Base-by-base conservation (phyloP, 1,284 basidiomycete genomes). In the Cutaneotrichosporon sp. region DNA sequence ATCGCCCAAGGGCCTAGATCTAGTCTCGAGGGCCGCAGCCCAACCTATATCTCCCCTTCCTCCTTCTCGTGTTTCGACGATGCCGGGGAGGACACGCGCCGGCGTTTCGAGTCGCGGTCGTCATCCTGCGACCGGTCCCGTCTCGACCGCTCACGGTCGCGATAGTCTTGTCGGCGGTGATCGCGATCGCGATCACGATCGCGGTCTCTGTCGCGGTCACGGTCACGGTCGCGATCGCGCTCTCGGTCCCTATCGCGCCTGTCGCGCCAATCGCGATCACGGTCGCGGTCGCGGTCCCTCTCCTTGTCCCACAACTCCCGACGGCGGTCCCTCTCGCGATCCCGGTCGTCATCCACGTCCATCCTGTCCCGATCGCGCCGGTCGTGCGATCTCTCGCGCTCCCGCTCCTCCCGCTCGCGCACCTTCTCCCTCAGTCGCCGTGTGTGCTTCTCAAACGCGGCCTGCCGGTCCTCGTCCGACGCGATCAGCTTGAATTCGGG, bases 351-450 rank as follows among this genome's bases (percentile, higher is more conserved):
- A 49, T 49, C 55, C 38, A 38, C 32, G 19, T 52, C 44, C 37
- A 24, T 24, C 10, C 37, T 19, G 46, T 62, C 49, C 52, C 59
- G 60, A 20, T 56, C 53, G 8, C 55, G 53, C 43, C 76, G 66
- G 24, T 76, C 70, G 16, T 65, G 64, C 33, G 76, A 71, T n/a
- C 67, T n/a, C 45, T 42, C 53, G 48, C 47, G n/a, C 19, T 39
- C 37, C 49, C 62, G 49, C 52, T 61, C 59, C 43, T 70, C 71
- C 11, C 60, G 65, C 54, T 91, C 88, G 39, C 85, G 80, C 48
- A 85, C 71, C 49, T 86, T 84, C 68, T 90, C 89, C 79, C 90
- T 91, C 70, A 92, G 88, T 52, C 91, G 79, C 70, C 87, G 87
- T 49, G 90, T 79, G 67, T 84, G 92, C 74, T 92, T 94, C 14